Evolutionary conservation across 2,329 filamentous ascomycete species (phyloP), one percentile per base, ranked within the genome.

Genomic region (Pseudocercospora ulei): DNA sequence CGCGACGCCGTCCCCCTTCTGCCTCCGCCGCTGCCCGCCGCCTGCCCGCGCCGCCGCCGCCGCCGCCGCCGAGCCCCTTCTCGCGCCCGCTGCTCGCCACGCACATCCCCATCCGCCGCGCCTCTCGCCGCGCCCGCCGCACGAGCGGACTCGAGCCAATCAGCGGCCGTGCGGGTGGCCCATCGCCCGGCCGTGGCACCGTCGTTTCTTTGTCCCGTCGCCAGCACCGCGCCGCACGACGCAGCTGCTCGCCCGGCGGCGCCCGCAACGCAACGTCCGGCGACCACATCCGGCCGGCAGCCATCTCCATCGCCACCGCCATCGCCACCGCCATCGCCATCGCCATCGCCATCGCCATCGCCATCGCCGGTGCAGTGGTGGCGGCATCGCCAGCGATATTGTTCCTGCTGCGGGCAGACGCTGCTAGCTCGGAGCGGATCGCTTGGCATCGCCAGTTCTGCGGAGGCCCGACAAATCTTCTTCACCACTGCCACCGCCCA

Each of bases 151-250:
- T 18, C 16, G 22, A 36, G 22, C 7, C 28, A 31, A 17, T 17
- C 13, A 31, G 11, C 14, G 30, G 11, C 30, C 20, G n/a, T 26
- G 24, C 24, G 24, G 30, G 30, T 23, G 30, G 20, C 20, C 12
- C n/a, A 11, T 26, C 6, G 24, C 24, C n/a, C 24, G 24, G 27
- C 22, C 24, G 41, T 43, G 37, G 6, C 31, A 43, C 41, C 20
- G 31, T 43, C 41, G 12, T 36, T n/a, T 43, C 41, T 43, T 43
- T 43, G 41, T 43, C 34, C 31, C 36, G 9, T 13, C 24, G 18
- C 16, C 35, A 26, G 20, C 26, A 27, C 29, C 25, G 14, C 30
- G 37, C 20, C 27, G 24, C 41, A 40, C 41, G 12, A 35, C 22
- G 30, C 24, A 31, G 29, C 35, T n/a, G 27, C 35, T 5, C 23